Base-by-base conservation (phyloP, 306 rosid species). In the Cicer cuneatum region DNA sequence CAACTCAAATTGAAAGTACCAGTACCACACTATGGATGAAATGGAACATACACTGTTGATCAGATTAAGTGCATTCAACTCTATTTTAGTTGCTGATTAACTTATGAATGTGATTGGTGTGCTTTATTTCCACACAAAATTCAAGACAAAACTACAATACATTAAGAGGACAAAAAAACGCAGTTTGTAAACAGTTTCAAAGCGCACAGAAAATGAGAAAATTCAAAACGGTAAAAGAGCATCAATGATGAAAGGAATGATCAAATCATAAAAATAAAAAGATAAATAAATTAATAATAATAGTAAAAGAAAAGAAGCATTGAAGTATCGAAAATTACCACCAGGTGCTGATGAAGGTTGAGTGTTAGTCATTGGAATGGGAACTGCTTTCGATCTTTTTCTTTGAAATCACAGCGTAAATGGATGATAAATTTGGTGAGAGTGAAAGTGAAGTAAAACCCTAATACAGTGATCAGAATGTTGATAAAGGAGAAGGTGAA, bases 281-380 rank as follows among this genome's bases (percentile, higher is more conserved):
- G 56, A 16, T 6, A 64, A 52, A 29, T 0, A 70, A 29, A 29
- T 29, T 0, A 65, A 18, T 0, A 11, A 6, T 10, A 8, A 33
- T 0, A 43, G 10, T 0, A 19, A 45, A 10, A 10, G 24, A 4
- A 16, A 33, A 1, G 12, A 70, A 69, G 56, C 69, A 16, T n/a
- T 1, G 52, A 53, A 53, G 5, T 52, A 66, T 46, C 6, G 40
- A 48, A 33, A 75, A 33, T 61, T 51, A 66, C 74, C 84, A 80
- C 76, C 81, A 46, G 83, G 40, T 40, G 75, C 10, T 1, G 79
- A 66, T 19, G 87, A 83, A 63, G 80, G 61, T 45, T 69, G 73
- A 58, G 74, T 16, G 73, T 64, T 38, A 11, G 80, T 52, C 92
- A 82, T 85, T 67, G 76, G 16, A 70, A 45, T 43, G 56, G 11